Evolutionary conservation across 2,329 filamentous ascomycete genomes (phyloP).

Genomic region (Talaromyces rugulosus): DNA sequence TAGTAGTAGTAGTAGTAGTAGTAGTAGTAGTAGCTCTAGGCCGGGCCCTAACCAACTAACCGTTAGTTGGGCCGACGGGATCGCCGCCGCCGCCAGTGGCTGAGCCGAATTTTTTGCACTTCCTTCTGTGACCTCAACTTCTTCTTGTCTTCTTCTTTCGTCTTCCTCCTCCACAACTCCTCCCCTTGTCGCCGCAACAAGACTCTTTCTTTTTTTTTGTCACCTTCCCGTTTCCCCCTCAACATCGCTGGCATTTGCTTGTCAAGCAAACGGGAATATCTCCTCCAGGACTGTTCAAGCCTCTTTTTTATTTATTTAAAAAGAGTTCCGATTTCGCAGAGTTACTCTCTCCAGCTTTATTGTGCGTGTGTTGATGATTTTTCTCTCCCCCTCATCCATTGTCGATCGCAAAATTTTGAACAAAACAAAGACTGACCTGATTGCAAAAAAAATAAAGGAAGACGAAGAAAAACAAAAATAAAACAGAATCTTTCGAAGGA

Average conservation of each 20-base stretch:
- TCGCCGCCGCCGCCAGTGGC: slow-evolving; percentile 14
- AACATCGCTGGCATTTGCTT: slow-evolving; percentile 48
- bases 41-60: background rate
- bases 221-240: slow-evolving; percentile 12
- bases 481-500: background rate
- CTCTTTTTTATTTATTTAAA: background rate
- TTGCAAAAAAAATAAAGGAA: background rate
- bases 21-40: too few species aligned
- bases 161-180: slow-evolving; percentile 23
- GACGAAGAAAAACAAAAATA: background rate
- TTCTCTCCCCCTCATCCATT: background rate
- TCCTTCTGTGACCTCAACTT: slow-evolving; percentile 10
- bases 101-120: slow-evolving; percentile 18
- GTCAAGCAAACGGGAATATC: slow-evolving; percentile 40
- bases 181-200: slow-evolving; percentile 22
- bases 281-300: slow-evolving; percentile 27
- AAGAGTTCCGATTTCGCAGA: background rate
- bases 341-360: background rate
- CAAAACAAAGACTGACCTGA: background rate
- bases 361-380: background rate
- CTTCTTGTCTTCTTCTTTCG: slow-evolving; percentile 19
- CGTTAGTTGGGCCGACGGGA: background rate
- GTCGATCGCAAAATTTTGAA: background rate
- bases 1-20: too few species aligned
- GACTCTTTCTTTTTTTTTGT: background rate